Conservation (phyloP, 2,329 filamentous ascomycete species). For the Meredithiella fracta region DNA sequence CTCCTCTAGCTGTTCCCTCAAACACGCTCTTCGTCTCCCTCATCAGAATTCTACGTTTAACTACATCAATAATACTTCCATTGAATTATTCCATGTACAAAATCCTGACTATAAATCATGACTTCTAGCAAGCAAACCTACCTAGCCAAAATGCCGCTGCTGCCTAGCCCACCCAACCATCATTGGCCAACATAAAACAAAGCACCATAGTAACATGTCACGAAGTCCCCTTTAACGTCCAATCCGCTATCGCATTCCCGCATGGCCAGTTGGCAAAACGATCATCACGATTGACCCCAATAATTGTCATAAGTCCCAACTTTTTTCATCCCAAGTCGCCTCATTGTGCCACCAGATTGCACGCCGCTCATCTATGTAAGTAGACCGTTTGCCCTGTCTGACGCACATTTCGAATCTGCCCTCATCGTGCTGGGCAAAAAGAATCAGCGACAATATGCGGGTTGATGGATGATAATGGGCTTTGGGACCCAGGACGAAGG, state of each 20-base stretch:
- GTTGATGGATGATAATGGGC: background rate
- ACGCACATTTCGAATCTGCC: background rate
- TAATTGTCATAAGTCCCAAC: too few relatives aligned
- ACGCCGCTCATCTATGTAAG: too few relatives aligned
- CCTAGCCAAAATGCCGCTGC: background rate
- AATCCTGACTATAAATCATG: background rate
- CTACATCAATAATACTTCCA: background rate
- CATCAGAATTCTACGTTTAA: background rate
- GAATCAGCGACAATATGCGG: background rate
- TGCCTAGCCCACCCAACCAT: constrained; percentile 1
- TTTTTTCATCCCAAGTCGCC: too few relatives aligned
- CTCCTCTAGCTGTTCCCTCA: too few relatives aligned
- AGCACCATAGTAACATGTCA: background rate
- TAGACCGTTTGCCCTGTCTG: background rate
- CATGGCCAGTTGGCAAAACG: too few relatives aligned
- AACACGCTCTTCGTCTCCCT: background rate
- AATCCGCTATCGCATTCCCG: too few relatives aligned
- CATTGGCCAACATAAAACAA: background rate
- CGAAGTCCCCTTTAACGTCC: background rate
- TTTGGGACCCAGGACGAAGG: background rate
- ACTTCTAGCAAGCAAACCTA: background rate
- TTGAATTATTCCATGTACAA: background rate
- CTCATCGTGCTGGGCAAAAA: background rate
- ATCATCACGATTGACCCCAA: too few relatives aligned
- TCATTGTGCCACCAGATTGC: too few relatives aligned